These are phyloP conservation scores for Diaporthe sp. DNA, from an alignment of 2,329 filamentous ascomycete genomes.

Conservation along the genomic window DNA sequence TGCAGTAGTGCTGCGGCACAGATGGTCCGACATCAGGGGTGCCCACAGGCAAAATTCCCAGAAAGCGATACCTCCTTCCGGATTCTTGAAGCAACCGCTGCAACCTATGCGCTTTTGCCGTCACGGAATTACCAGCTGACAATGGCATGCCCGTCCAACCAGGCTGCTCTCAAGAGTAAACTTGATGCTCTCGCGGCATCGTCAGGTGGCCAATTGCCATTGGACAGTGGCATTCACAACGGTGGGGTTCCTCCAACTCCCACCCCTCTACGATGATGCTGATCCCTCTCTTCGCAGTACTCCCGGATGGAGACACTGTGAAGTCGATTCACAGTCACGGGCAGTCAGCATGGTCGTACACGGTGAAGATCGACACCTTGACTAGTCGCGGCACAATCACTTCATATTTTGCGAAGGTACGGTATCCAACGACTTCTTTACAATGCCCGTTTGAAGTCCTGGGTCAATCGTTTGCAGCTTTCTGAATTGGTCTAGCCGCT, in stretches of 20 bases:
- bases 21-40: background rate
- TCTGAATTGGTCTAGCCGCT: background rate
- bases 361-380: slow-evolving; percentile 20
- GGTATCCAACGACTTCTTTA: background rate
- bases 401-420: background rate
- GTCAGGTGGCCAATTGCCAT: background rate
- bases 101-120: background rate
- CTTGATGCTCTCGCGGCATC: background rate
- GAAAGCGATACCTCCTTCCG: background rate
- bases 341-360: slow-evolving; percentile 36
- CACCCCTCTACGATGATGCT: background rate
- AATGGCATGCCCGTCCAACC: background rate
- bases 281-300: slow-evolving; percentile 7
- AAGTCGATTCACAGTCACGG: slow-evolving; percentile 30
- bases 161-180: background rate
- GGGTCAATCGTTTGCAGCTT: background rate
- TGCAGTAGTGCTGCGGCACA: slow-evolving; percentile 8
- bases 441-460: background rate
- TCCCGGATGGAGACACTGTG: slow-evolving; percentile 26
- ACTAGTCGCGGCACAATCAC: background rate
- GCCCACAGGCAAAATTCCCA: background rate
- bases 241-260: background rate
- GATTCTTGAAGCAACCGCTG: no score
- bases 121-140: background rate
- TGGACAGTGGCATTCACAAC: background rate